phyloP scores from a whole-genome alignment of 306 rosid species.

The Inga laurina region DNA sequence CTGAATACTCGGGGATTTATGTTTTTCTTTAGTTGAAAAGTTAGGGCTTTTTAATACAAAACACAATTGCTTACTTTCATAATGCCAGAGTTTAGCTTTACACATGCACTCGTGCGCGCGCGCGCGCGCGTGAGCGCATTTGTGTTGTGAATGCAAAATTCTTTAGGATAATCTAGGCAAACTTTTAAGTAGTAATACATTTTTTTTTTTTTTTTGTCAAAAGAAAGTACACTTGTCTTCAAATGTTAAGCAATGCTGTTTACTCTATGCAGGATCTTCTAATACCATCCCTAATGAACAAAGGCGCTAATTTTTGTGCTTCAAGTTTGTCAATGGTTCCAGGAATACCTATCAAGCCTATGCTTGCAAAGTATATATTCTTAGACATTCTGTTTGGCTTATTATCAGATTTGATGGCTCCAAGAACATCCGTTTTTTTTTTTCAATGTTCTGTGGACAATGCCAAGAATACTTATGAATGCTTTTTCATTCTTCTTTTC shows the following conservation, averaged over 20 bases:
- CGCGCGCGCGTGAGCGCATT: accelerated
- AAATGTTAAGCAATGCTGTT: slow-evolving; percentile 29
- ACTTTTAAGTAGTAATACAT: not conserved
- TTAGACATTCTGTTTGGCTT: slow-evolving; percentile 21
- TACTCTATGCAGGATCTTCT: slow-evolving; percentile 69
- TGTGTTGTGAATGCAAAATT: not conserved
- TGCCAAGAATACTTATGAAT: not conserved
- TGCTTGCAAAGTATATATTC: slow-evolving; percentile 84
- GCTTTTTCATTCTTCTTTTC: slow-evolving; percentile 5
- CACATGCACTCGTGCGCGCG: not conserved
- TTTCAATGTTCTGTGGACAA: not conserved
- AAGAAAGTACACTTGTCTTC: slow-evolving; percentile 15
- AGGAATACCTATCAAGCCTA: slow-evolving; percentile 93
- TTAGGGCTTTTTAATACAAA: not conserved
- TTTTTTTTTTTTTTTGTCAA: not conserved
- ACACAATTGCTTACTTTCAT: not conserved
- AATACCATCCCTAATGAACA: slow-evolving; percentile 75
- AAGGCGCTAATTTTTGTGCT: slow-evolving; percentile 76
- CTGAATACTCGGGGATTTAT: not conserved
- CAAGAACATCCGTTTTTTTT: not conserved
- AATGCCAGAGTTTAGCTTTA: not conserved
- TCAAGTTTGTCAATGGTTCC: slow-evolving; percentile 87
- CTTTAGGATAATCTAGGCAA: not conserved
- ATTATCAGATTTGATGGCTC: slow-evolving; percentile 30
- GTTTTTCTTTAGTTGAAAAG: not conserved